A percentile compares a stretch with the other conserved stretches of the same genome.
phyloP scores from a whole-genome alignment of 371 early-diverging fungal species.

The Rhizopus sp. region DNA sequence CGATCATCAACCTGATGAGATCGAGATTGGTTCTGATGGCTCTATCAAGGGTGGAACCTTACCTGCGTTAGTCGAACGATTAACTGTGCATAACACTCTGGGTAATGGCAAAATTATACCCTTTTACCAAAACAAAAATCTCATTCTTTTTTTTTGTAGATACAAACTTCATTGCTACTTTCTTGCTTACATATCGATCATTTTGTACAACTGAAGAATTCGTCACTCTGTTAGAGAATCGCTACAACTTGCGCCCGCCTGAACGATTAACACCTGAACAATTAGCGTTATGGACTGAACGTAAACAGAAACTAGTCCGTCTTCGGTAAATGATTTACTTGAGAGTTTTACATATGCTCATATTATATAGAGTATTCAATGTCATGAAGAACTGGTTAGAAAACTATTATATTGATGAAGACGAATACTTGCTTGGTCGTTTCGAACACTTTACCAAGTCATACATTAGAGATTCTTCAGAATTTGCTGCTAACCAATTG shows the following conservation, averaged over 20 bases:
- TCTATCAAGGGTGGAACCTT: constrained; percentile 87
- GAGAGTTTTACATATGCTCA: neutral
- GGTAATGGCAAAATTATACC: constrained; percentile 27
- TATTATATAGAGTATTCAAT: constrained; percentile 68
- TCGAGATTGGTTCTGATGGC: constrained; percentile 78
- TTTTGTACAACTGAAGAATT: constrained; percentile 80
- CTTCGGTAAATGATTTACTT: constrained; percentile 52
- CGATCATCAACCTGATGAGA: constrained; percentile 71
- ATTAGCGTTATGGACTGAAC: constrained; percentile 76
- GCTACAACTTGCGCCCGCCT: constrained; percentile 76
- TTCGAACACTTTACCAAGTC: constrained; percentile 78
- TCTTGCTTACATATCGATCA: constrained; percentile 89
- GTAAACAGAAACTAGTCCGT: constrained; percentile 82
- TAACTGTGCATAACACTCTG: constrained; percentile 80
- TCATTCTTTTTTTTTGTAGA: constrained; percentile 42
- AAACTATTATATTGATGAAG: constrained; percentile 77
- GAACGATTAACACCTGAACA: constrained; percentile 65
- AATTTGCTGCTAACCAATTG: constrained; percentile 70
- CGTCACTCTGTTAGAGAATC: constrained; percentile 66
- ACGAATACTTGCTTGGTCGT: constrained; percentile 61
- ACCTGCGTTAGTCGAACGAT: constrained; percentile 79
- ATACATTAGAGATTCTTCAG: constrained; percentile 70
- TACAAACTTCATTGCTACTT: constrained; percentile 73
- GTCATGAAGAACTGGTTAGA: constrained; percentile 92
- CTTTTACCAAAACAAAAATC: neutral